Evolutionary conservation across 2,329 filamentous ascomycete genomes (phyloP).

Genomic region (Aspergillus jensenii): DNA sequence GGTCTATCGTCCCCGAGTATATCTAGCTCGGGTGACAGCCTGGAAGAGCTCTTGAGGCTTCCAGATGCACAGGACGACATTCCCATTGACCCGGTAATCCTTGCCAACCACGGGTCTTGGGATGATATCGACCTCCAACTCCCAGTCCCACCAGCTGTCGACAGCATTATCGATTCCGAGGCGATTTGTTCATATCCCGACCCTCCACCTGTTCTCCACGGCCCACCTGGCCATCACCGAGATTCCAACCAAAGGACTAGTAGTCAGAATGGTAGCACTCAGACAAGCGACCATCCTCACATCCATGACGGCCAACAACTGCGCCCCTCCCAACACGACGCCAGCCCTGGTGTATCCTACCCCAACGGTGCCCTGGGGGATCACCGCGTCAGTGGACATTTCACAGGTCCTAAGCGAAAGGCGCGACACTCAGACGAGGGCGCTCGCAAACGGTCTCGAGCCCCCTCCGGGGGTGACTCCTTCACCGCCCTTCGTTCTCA

Average conservation of each 20-base stretch:
- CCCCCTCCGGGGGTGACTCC: neutral
- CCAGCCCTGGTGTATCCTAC: conserved; percentile 1
- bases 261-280: conserved; percentile 6
- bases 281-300: conserved; percentile 9
- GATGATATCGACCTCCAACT: conserved; percentile 11
- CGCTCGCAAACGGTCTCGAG: conserved; percentile 6
- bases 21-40: conserved; percentile 1
- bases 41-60: conserved; percentile 9
- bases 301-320: conserved; percentile 13
- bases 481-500: conserved; percentile 11
- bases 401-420: conserved; percentile 11
- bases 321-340: conserved; percentile 2
- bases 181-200: conserved; percentile 13
- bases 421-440: conserved; percentile 1
- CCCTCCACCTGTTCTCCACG: conserved; percentile 9
- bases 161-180: conserved; percentile 9
- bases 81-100: conserved; percentile 18
- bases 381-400: neutral
- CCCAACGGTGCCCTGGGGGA: neutral
- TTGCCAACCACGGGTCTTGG: conserved; percentile 16
- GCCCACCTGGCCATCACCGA: conserved; percentile 6
- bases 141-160: conserved; percentile 6
- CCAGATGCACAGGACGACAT: conserved; percentile 13
- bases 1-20: conserved; percentile 5
- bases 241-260: conserved; percentile 2